Base-by-base conservation (phyloP, 208 protist genomes). In the Crithidia sp. region DNA sequence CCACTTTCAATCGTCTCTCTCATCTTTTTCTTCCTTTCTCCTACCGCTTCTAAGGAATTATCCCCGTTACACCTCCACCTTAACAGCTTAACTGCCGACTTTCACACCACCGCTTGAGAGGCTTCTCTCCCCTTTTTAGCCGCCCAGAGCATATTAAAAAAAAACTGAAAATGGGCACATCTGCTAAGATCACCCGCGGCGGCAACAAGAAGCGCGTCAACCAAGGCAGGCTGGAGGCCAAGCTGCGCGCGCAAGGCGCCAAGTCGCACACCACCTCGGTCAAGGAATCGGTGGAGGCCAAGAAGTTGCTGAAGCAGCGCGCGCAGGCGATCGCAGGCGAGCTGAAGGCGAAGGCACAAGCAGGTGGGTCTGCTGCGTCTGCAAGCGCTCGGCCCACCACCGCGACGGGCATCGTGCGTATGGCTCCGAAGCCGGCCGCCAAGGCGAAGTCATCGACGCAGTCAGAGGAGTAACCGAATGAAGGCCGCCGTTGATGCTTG, bases 171-270 rank as follows among this genome's bases (percentile, higher is more conserved):
- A 96, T 96, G 89, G 92, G 89, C 12, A 72, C 83, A 69, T 94
- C 91, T 10, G 91, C 91, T 2, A 96, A 96, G 75, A 93, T 94
- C 67, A 96, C 91, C 3, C 86, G 91, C 36, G 91, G 91, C 60
- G 91, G 91, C 13, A 91, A 96, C 79, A 96, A 96, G 77, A 90
- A 87, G 75, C 91, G 89, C n/a, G 79, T 92, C 49, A 96, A 96
- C 71, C 80, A 86, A 44, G 84, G 79, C 37, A 79, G 91, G 2
- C 76, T 79, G 19, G 84, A 94, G 70, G 89, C 87, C 19, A 96
- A 96, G 75, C 49, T 90, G 58, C 76, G 85, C 12, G 91, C 91
- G 5, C 85, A 94, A 67, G 91, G 91, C 9, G 85, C 73, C 19
- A 96, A 96, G 72, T 72, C 61, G 12, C 91, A 96, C 75, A 79